Evolutionary conservation across 768 basidiomycete species (phyloP), one percentile per base, ranked within the genome.

Genomic region (Lepiota brunneoincarnata): DNA sequence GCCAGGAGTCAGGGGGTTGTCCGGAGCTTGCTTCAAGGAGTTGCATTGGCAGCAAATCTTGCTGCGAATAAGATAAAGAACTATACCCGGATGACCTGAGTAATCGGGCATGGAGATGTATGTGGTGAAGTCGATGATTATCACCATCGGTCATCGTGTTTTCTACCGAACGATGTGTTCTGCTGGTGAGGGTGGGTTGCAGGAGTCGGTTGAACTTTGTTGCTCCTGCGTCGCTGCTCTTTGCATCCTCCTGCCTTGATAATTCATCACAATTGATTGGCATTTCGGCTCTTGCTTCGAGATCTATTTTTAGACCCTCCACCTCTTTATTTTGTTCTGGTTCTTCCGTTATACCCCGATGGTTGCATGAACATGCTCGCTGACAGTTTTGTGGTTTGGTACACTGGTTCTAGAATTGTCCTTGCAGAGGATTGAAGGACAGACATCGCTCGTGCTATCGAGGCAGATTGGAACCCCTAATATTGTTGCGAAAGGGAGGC

Each of bases 401-500:
- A 28, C 26, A 28, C 31, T 24, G 11, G 18, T 17, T 11, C 35
- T 59, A 91, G 88, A 91, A 67, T 76, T 89, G 9, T 82, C 83
- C 0, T 65, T 90, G 3, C 85, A 86, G 60, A 81, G 80, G 7
- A 79, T 88, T 42, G 86, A 89, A 69, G 75, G 76, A 0, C 84
- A 87, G 57, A 76, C 79, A 6, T 62, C 74, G 3, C 63, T 89
- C n/a, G 58, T 72, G 0, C 77, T 91, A 40, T 89, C 89, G 1
- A 80, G 88, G 20, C 75, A 81, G 44, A 82, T 92, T 56, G 78
- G 78, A 20, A 86, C 80, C 0, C 90, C 90, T 4, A 93, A 92
- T 67, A 89, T 93, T 49, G 69, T 78, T 2, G 83, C 83, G 49
- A 93, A 92, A 66, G 90, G 90, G n/a, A 79, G 75, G 60, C 78